Evolutionary conservation across 192 early-diverging fungal genomes (phyloP).

Genomic region (Gigaspora rosea): DNA sequence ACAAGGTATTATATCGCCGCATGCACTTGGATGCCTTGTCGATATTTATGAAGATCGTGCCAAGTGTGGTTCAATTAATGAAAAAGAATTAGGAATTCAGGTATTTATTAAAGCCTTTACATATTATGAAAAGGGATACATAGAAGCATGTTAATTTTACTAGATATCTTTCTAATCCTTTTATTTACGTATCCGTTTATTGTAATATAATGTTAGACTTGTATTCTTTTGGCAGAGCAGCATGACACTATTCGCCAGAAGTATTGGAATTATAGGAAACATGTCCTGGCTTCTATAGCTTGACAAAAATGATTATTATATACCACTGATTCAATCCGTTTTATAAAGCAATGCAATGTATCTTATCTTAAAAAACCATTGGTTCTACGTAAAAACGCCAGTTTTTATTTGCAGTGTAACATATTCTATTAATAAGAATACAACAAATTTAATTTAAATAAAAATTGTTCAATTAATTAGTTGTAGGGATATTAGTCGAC

Average conservation of each 20-base stretch:
- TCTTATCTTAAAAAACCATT: too few relatives aligned
- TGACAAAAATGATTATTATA: too few relatives aligned
- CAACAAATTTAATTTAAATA: too few relatives aligned
- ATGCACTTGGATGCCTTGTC: conserved; percentile 43
- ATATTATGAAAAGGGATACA: neutral
- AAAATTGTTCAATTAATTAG: too few relatives aligned
- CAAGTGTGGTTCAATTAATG: conserved; percentile 34
- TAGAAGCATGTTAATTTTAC: neutral
- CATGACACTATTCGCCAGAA: conserved; percentile 64
- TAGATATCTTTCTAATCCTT: neutral
- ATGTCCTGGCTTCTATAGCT: conserved; percentile 19
- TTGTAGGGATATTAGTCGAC: too few relatives aligned
- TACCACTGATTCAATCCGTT: too few relatives aligned
- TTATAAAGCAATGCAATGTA: too few relatives aligned
- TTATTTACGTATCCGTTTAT: neutral
- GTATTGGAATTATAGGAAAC: conserved; percentile 67
- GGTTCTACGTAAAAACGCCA: too few relatives aligned
- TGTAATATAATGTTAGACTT: conserved; percentile 39
- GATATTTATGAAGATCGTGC: conserved; percentile 55
- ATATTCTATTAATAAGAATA: too few relatives aligned
- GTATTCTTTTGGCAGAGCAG: conserved; percentile 54
- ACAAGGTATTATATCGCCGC: conserved; percentile 42
- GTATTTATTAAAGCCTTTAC: conserved; percentile 27
- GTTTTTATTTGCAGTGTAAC: too few relatives aligned
- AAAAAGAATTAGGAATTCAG: conserved; percentile 44